A percentile compares a stretch with the other conserved stretches of the same genome.
Evolutionary conservation across 108 stramenopile species (phyloP).

Genomic region (Poteriospumella lacustris): DNA sequence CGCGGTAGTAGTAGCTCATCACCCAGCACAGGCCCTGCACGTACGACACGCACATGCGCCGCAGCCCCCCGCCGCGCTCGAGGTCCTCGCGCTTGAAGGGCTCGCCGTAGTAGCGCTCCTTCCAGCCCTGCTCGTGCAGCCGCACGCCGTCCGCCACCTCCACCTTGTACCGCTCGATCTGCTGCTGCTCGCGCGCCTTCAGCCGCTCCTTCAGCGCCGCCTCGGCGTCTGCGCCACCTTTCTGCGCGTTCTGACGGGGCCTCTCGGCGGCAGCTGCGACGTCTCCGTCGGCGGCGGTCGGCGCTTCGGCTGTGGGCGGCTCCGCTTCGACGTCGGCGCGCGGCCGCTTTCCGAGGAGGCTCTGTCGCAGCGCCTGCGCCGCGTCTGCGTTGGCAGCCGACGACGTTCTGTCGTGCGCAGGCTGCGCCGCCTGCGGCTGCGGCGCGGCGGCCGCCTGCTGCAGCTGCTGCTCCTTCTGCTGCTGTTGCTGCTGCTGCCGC

Average conservation of each 20-base stretch:
- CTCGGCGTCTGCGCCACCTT: neutral
- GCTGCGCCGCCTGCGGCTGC: constrained; percentile 19
- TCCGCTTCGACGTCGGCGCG: constrained; percentile 67
- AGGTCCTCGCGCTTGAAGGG: constrained; percentile 93
- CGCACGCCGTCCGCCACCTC: constrained; percentile 80
- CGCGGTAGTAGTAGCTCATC: constrained; percentile 92
- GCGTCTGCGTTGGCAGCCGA: neutral
- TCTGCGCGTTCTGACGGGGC: constrained; percentile 4
- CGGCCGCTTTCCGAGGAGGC: constrained; percentile 26
- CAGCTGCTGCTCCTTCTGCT: constrained; percentile 13
- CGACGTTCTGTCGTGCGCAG: constrained; percentile 39
- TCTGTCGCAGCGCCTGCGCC: neutral
- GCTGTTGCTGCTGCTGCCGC: neutral
- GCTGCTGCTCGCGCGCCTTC: constrained; percentile 57
- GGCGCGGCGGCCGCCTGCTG: constrained; percentile 42
- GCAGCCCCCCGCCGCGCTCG: constrained; percentile 72
- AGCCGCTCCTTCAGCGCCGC: constrained; percentile 32
- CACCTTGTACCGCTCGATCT: constrained; percentile 58
- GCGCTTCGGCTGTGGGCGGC: constrained; percentile 45
- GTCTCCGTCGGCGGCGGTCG: neutral
- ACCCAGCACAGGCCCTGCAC: constrained; percentile 97
- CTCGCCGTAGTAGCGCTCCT: constrained; percentile 88
- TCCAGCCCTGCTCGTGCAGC: constrained; percentile 89
- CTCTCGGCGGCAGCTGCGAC: constrained; percentile 2
- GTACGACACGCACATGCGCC: constrained; percentile 82